Evolutionary conservation across 495 filamentous ascomycete genomes (phyloP), one percentile per base, ranked within the genome.

Genomic region (Tuber brumale): DNA sequence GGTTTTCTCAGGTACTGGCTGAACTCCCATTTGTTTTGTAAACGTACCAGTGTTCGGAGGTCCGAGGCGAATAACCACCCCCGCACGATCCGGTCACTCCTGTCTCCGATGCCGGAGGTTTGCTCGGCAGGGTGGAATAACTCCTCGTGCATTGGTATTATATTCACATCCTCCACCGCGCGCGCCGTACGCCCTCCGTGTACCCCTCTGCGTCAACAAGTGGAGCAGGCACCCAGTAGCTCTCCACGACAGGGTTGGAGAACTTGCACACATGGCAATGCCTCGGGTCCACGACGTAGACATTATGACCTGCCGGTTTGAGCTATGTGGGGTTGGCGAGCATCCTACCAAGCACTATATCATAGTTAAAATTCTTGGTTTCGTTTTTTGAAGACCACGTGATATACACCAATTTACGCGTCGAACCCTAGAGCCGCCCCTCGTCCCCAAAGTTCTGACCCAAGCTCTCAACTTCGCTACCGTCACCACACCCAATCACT

Each of bases 11-110:
- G 71, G 14, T 82, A 79, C 42, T 27, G 75, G 0, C 69, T 45
- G 70, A 84, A 84, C n/a, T 75, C 74, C 75, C 77, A 83, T 46
- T 84, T 84, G 72, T 83, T 84, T 43, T 84, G 83, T 16, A 84
- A 75, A 44, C 71, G 72, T 39, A 83, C 41, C 1, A 84, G 66
- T 0, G 70, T 74, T 7, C 72, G n/a, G 41, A 75, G 81, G 16
- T 66, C 57, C 0, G 82, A 78, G 14, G 83, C 83, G 23, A 84
- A 72, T 8, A 84, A 69, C 31, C 76, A 70, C 18, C 35, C 35
- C 10, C n/a, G 21, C 3, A 74, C 43, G 27, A 83, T 81, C 31
- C 71, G 71, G 23, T 44, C 21, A 4, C 18, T 18, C 27, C 6
- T 8, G 6, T 35, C 27, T 14, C 10, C 35, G 27, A 19, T 3